A percentile compares a stretch with the other conserved stretches of the same genome.
Evolutionary conservation across 345 rosid genomes (phyloP).

Genomic region (Gynandropsis gynandra): DNA sequence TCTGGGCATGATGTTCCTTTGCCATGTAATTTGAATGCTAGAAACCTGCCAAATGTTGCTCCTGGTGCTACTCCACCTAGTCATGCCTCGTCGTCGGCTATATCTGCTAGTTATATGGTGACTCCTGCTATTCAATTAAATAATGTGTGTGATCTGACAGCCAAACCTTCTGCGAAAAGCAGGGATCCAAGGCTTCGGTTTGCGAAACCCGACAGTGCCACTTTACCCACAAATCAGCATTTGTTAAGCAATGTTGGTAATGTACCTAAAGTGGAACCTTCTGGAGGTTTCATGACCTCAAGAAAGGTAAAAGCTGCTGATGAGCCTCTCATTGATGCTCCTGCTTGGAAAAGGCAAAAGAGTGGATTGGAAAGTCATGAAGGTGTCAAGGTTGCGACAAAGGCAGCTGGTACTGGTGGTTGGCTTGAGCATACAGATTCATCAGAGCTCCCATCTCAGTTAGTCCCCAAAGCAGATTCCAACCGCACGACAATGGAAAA

Average conservation of each 20-base stretch:
- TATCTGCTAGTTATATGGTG: conserved; percentile 2
- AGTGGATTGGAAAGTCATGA: conserved; percentile 36
- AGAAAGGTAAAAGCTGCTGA: conserved; percentile 60
- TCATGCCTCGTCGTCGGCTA: conserved; percentile 13
- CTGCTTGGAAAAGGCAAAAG: conserved; percentile 54
- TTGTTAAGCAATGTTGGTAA: conserved; percentile 20
- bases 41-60: conserved; percentile 18
- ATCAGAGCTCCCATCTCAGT: conserved; percentile 9
- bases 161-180: conserved; percentile 57
- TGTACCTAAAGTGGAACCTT: conserved; percentile 35
- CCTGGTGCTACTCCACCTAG: conserved; percentile 26
- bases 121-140: conserved; percentile 23
- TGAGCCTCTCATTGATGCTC: conserved; percentile 45
- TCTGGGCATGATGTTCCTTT: conserved; percentile 25
- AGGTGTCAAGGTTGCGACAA: conserved; percentile 30
- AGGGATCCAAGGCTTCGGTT: conserved; percentile 91
- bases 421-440: conserved; percentile 55
- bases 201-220: conserved; percentile 39
- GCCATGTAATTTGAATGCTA: conserved; percentile 19
- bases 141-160: conserved; percentile 31
- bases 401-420: conserved; percentile 45
- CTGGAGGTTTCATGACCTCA: conserved; percentile 31
- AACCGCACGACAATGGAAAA: conserved; percentile 38
- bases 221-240: conserved; percentile 32
- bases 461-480: conserved; percentile 32